Base-by-base conservation (phyloP, 805 yeast genomes). In the Starmera caribaea region DNA sequence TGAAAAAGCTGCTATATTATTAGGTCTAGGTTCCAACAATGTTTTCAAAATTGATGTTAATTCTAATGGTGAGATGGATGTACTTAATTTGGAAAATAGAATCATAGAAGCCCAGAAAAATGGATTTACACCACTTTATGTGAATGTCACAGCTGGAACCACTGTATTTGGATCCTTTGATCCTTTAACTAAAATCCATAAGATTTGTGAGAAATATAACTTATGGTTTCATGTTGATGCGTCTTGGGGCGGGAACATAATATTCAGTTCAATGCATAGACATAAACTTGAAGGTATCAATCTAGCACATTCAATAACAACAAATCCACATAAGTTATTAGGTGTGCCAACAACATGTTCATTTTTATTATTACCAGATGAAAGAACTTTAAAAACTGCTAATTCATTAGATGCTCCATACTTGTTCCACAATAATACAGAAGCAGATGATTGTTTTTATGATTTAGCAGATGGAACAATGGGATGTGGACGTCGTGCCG, bases 401-500 rank as follows among this genome's bases (percentile, higher is more conserved):
- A 84, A 83, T 65, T 80, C 94, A 3, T 63, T 86, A 38, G 64
- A 69, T 28, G 95, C 95, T 0, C 92, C 92, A 5, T 86, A 85
- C 54, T 62, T 85, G 34, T 85, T 84, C 70, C 95, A 85, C 53
- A 66, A 68, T 41, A 9, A 21, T 5, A 57, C 62, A n/a, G 56
- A 59, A 11, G 71, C 62, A 32, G 73, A 65, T 4, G 81, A 73
- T 21, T 76, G 73, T 2, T 51, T 71, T 57, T 81, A 66, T 52
- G 95, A 85, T 49, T 69, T 85, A 41, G 95, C 90, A 1, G 90
- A 83, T 56, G 94, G 92, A 12, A 86, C 95, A 3, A 79, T 86
- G 89, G 95, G 94, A 8, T 85, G 95, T 56, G 95, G 95, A 12
- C 73, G 95, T 48, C 70, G 95, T 40, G 77, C 92, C 0, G 95